Evolutionary conservation across 2,329 filamentous ascomycete species (phyloP).

Genomic region (Lachnellula occidentalis): DNA sequence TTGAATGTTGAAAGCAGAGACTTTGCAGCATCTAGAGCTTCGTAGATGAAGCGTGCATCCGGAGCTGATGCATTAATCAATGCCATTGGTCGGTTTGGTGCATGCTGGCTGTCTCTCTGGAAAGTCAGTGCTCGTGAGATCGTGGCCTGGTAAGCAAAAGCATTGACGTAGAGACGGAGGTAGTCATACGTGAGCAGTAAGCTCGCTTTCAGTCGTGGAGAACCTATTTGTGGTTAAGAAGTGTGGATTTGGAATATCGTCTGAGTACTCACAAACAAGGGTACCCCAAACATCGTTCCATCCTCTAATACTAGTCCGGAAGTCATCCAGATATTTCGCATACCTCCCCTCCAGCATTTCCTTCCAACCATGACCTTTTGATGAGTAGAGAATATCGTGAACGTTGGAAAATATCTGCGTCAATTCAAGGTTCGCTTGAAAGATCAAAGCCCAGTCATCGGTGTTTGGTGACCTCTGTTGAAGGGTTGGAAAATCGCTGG

Average conservation of each 20-base stretch:
- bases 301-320: slow-evolving; percentile 59
- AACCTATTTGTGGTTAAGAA: slow-evolving; percentile 37
- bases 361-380: slow-evolving; percentile 62
- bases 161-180: slow-evolving; percentile 66
- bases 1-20: slow-evolving; percentile 55
- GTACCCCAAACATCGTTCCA: slow-evolving; percentile 69
- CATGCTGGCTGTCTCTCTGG: slow-evolving; percentile 29
- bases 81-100: slow-evolving; percentile 34
- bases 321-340: slow-evolving; percentile 71
- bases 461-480: slow-evolving; percentile 52
- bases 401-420: slow-evolving; percentile 70
- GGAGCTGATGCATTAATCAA: slow-evolving; percentile 46
- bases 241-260: not conserved
- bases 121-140: slow-evolving; percentile 42
- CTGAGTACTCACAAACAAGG: slow-evolving; percentile 47
- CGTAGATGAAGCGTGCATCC: slow-evolving; percentile 62
- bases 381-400: slow-evolving; percentile 68
- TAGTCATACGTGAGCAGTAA: slow-evolving; percentile 68
- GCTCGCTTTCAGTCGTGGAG: slow-evolving; percentile 60
- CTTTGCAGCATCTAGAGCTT: slow-evolving; percentile 59
- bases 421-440: slow-evolving; percentile 65
- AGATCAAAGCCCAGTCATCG: slow-evolving; percentile 63
- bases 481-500: slow-evolving; percentile 46
- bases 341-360: slow-evolving; percentile 67
- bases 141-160: slow-evolving; percentile 70